Base-by-base conservation (phyloP, 1,284 basidiomycete species). In the Peniophora sp. region DNA sequence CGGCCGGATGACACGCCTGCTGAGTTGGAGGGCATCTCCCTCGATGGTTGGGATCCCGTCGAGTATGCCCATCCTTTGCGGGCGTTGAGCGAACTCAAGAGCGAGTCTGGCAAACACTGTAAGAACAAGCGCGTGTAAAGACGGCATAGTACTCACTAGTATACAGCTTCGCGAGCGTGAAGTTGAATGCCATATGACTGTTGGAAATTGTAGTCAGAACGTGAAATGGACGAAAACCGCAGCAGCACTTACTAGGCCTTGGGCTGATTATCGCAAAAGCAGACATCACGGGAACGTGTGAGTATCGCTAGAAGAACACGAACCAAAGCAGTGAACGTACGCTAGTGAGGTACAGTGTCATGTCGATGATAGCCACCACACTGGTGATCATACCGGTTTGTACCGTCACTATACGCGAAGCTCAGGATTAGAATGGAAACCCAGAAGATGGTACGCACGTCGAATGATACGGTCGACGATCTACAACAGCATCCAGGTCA, bases 31-130 rank as follows among this genome's bases (percentile, higher is more conserved):
- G 27, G 27, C 27, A 32, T 32, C 27, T 32, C 27, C 27, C 38
- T 5, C n/a, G 38, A 41, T 17, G 38, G 38, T 20, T 39, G 24
- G 8, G 38, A 23, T 8, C 25, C 22, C 3, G 44, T 23, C 14
- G 19, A 16, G 23, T 41, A 52, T 35, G 48, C 48, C 53, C 53
- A 54, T n/a, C 53, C 53, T 9, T 52, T 36, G 48, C 66, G 66
- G 9, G 66, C 55, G 53, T 68, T 65, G 46, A 68, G 49, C 3
- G 60, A 66, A 11, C 65, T 66, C 39, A 69, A 50, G 9, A 67
- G 55, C 3, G 67, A 68, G 50, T 68, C 68, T 2, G 63, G 66
- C 56, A 68, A 68, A 20, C 68, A 55, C 52, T 69, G 67, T 19
- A 65, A 60, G 23, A 68, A 32, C 27, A 12, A 32, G 27, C 27